These are phyloP conservation scores for Rhodotorula kratochvilovae DNA, from an alignment of 768 basidiomycete genomes.

Conservation along the genomic window DNA sequence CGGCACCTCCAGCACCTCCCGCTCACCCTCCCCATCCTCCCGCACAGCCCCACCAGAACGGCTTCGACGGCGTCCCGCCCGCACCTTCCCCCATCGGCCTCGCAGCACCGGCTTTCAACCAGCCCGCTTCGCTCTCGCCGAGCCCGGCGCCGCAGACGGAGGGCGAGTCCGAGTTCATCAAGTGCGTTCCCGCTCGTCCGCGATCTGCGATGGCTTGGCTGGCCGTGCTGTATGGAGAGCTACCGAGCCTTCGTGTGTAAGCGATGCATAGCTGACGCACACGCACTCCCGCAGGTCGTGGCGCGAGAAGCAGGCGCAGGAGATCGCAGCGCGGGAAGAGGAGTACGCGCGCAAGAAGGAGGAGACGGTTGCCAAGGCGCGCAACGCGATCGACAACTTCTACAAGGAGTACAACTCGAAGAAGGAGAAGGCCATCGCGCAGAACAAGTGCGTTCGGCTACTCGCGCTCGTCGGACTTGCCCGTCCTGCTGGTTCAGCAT, in stretches of 20 bases:
- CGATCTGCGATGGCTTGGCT: too few species aligned
- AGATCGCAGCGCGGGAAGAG: slow-evolving; percentile 78
- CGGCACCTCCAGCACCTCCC: neutral
- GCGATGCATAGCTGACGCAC: too few species aligned
- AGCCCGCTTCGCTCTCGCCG: slow-evolving; percentile 12
- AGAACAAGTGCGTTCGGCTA: slow-evolving; percentile 77
- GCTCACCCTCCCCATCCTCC: slow-evolving; percentile 44
- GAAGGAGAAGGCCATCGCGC: slow-evolving; percentile 82
- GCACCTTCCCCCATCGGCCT: slow-evolving; percentile 15
- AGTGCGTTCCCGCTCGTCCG: slow-evolving; percentile 52
- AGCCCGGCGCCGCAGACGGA: slow-evolving; percentile 51
- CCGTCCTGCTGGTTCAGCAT: too few species aligned
- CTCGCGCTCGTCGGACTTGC: neutral
- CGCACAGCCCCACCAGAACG: slow-evolving; percentile 10
- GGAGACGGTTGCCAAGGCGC: slow-evolving; percentile 77
- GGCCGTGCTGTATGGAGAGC: too few species aligned
- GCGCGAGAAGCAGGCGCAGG: slow-evolving; percentile 77
- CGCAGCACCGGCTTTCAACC: slow-evolving; percentile 27
- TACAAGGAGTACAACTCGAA: slow-evolving; percentile 80
- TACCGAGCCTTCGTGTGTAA: too few species aligned
- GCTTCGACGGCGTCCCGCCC: slow-evolving; percentile 7
- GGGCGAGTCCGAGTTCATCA: slow-evolving; percentile 82
- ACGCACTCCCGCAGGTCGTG: slow-evolving; percentile 58
- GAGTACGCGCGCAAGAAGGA: slow-evolving; percentile 69
- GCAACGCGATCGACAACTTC: slow-evolving; percentile 80